Percentiles rank a stretch among this genome's conserved stretches.
Evolutionary conservation across 371 early-diverging fungal genomes (phyloP).

Genomic region (Dinochytrium kinnereticum): DNA sequence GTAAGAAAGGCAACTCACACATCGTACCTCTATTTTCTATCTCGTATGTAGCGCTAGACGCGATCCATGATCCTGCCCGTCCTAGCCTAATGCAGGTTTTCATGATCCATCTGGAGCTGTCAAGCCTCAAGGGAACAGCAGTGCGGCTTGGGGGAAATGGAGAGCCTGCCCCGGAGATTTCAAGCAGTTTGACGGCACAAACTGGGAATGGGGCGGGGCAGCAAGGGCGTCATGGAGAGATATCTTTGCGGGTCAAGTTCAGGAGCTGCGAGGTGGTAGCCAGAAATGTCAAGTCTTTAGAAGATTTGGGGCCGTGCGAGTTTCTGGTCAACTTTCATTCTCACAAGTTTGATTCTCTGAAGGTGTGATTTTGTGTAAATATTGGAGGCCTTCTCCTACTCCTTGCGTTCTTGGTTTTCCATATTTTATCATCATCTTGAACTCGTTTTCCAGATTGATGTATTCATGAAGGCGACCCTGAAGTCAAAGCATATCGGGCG

Average conservation of each 20-base stretch:
- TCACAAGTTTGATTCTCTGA: conserved; percentile 13
- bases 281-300: background rate
- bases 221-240: background rate
- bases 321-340: conserved; percentile 19
- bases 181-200: background rate
- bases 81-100: background rate
- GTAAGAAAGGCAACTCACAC: too few relatives aligned
- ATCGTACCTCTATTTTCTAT: too few relatives aligned
- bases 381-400: too few relatives aligned
- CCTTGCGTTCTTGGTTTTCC: background rate
- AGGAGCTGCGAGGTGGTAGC: conserved; percentile 7
- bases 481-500: conserved; percentile 4
- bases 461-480: background rate
- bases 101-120: background rate
- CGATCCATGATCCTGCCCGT: conserved; percentile 5
- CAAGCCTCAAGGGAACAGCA: background rate
- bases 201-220: background rate
- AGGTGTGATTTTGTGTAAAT: background rate
- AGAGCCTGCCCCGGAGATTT: background rate
- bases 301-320: conserved; percentile 13
- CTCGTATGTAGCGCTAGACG: too few relatives aligned
- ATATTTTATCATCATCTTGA: background rate
- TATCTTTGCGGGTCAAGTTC: background rate
- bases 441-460: background rate
- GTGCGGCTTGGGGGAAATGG: background rate